Base-by-base conservation (phyloP, 2,329 filamentous ascomycete species). In the Sporothrix brasiliensis region DNA sequence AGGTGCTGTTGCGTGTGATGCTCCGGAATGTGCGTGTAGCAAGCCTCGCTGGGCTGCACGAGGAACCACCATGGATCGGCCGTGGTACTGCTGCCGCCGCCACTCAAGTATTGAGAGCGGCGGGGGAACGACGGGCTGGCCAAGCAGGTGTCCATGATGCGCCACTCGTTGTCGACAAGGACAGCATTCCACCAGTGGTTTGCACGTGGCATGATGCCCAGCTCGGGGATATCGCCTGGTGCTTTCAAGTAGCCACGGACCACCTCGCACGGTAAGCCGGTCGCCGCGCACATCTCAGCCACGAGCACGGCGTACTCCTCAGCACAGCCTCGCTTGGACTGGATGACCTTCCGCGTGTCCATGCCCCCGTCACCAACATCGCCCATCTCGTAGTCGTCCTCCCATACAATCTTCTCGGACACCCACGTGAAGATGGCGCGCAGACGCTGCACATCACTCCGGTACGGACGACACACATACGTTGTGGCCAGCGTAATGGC, bases 181-280 rank as follows among this genome's bases (percentile, higher is more conserved):
- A 98, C 92, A 0, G 93, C 90, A 75, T 99, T 99, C 95, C 95
- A 99, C 89, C 92, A 98, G 80, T 99, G 95, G 77, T 99, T 99
- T 0, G 94, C 87, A 41, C 90, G 88, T n/a, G 92, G 92, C 79
- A 94, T 88, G 71, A 91, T 90, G 73, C 91, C 92, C 56, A 93
- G 83, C 75, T 98, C 94, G 1, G 91, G 84, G 9, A 90, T 82
- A 76, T 98, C 95, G 0, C 94, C 94, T 0, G 95, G 95, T 0
- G 87, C 85, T 79, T 99, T 99, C 70, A 99, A 87, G 77, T 95
- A 98, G 0, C 95, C 95, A 72, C 90, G 88, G 16, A 99, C 88
- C 24, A 97, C 85, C 78, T 98, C 94, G 49, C 92, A 92, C 74
- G 93, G 90, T 49, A 99, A 86, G 4, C 94, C 94, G 66, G 97